phyloP scores from a whole-genome alignment of 495 filamentous ascomycete genomes.

The Penicillium macrosclerotiorum region DNA sequence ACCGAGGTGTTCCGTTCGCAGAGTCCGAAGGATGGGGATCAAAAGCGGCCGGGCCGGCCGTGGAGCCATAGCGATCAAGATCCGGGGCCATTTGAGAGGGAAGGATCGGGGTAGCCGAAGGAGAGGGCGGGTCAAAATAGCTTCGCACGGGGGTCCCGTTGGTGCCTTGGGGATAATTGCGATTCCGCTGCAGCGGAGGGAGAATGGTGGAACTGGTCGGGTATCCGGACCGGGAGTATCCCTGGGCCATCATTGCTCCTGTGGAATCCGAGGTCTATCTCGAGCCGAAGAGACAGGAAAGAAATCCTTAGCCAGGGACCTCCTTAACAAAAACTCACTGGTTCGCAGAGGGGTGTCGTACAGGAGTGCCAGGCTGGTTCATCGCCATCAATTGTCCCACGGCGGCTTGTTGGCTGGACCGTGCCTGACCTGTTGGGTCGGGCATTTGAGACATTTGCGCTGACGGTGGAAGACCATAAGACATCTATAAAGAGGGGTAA shows the following conservation, averaged over 20 bases:
- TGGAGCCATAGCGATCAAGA: conserved; percentile 34
- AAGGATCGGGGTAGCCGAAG: conserved; percentile 37
- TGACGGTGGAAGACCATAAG: conserved; percentile 33
- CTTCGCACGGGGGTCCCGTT: conserved; percentile 32
- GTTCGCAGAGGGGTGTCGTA: conserved; percentile 36
- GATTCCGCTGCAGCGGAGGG: conserved; percentile 40
- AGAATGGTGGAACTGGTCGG: conserved; percentile 34
- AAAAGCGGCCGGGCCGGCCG: conserved; percentile 26
- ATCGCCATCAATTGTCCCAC: conserved; percentile 43
- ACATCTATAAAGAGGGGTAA: conserved; percentile 27
- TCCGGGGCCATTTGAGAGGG: conserved; percentile 40
- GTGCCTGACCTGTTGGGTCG: conserved; percentile 37
- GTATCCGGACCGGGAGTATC: conserved; percentile 38
- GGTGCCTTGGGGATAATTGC: conserved; percentile 31
- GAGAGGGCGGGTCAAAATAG: conserved; percentile 38
- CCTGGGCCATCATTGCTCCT: conserved; percentile 42
- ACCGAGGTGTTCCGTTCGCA: conserved; percentile 37
- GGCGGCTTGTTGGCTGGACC: conserved; percentile 39
- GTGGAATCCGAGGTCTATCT: conserved; percentile 42
- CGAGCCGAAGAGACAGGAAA: conserved; percentile 18
- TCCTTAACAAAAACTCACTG: conserved; percentile 21
- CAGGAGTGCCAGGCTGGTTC: conserved; percentile 44
- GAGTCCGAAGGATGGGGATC: conserved; percentile 35
- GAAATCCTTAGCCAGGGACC: conserved; percentile 31
- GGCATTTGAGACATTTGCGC: conserved; percentile 37